Percentiles rank a stretch among this genome's conserved stretches.
phyloP scores from a whole-genome alignment of 768 basidiomycete species.

The Psilocybe subaeruginosa region DNA sequence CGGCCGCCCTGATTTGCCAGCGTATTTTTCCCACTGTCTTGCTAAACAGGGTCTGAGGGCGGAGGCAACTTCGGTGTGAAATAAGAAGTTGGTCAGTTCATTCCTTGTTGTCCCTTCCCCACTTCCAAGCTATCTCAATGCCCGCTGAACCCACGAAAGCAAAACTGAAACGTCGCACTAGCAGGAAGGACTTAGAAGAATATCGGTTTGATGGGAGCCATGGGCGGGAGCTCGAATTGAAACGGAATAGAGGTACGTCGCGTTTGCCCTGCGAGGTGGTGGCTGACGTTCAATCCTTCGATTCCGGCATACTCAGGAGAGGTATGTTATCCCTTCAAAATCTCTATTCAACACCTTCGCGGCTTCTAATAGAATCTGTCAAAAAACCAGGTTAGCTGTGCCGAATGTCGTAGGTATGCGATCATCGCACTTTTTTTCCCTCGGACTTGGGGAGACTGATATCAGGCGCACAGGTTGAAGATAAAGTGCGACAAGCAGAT shows the following conservation, averaged over 20 bases:
- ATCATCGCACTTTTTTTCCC: slow-evolving; percentile 42
- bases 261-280: background rate
- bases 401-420: slow-evolving; percentile 78
- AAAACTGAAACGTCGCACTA: slow-evolving; percentile 51
- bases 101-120: background rate
- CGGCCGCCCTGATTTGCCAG: background rate
- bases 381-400: slow-evolving; percentile 63
- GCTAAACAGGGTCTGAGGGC: slow-evolving; percentile 3
- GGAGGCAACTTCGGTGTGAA: slow-evolving; percentile 14
- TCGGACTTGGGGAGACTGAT: slow-evolving; percentile 15
- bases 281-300: slow-evolving; percentile 9
- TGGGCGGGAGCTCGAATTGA: slow-evolving; percentile 71
- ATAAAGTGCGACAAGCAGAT: slow-evolving; percentile 86
- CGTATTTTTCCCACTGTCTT: slow-evolving; percentile 14
- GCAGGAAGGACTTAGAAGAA: slow-evolving; percentile 54
- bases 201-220: slow-evolving; percentile 54
- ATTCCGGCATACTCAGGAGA: slow-evolving; percentile 24
- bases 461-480: slow-evolving; percentile 51
- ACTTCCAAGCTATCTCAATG: slow-evolving; percentile 36
- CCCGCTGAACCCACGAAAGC: slow-evolving; percentile 57
- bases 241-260: slow-evolving; percentile 62
- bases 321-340: slow-evolving; percentile 18
- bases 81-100: slow-evolving; percentile 18
- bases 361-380: slow-evolving; percentile 7
- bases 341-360: background rate